Base-by-base conservation (phyloP, 2,329 filamentous ascomycete species). In the Pseudonectria foliicola region DNA sequence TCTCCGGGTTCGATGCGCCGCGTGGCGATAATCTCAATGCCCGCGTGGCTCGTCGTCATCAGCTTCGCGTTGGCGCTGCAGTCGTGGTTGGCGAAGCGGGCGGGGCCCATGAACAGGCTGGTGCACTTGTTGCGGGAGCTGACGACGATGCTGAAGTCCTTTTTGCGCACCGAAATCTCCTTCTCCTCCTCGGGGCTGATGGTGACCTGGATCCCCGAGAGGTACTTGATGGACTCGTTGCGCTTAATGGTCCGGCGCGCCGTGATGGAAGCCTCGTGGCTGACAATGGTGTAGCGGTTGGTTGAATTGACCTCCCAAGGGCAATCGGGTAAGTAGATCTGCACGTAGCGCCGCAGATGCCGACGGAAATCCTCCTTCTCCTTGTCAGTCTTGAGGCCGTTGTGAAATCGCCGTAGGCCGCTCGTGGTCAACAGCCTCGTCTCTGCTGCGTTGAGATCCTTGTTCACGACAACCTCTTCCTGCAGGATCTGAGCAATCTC, bases 121-220 rank as follows among this genome's bases (percentile, higher is more conserved):
- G 89, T 84, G 41, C 82, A 82, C 63, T 94, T 95, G 62, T 85
- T 90, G 39, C 92, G 76, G 46, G 87, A 90, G 43, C 89, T 95
- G 54, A 95, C 85, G 23, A 98, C 89, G 44, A 98, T 89, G 58
- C 89, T 95, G 59, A 98, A 98, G 56, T 98, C 92, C 54, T 90
- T 89, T 56, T 92, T 84, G 40, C 80, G 82, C 44, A 80, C 62
- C 16, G 87, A 83, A 38, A 96, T 75, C 37, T 85, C 79, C 42
- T 79, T 74, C 56, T 96, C 92, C 59, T 98, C 90, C 56, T 95
- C 85, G 23, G 85, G 80, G 0, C 89, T 94, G 66, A 98, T 92
- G 26, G 84, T 76, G 15, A 98, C 90, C 54, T 95, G 85, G 10
- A 93, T 92, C 2, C 92, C 92, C 7, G 79, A 82, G 7, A 98